phyloP scores from a whole-genome alignment of 1,139 yeast genomes.

The Yamadazyma siamensis region DNA sequence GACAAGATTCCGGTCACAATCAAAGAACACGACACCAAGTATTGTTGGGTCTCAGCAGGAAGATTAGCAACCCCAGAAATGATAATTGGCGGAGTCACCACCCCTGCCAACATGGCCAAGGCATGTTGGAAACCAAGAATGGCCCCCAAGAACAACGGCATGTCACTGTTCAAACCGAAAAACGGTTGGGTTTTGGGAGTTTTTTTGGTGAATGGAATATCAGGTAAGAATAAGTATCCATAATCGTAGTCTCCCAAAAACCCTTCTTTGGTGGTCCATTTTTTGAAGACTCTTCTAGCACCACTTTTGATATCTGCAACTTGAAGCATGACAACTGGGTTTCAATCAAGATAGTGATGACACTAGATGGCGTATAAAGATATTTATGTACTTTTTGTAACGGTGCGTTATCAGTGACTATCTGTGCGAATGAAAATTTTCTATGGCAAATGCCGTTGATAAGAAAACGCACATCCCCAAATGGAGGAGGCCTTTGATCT shows the following conservation, averaged over 20 bases:
- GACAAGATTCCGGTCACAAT: slow-evolving; percentile 76
- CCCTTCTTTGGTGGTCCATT: slow-evolving; percentile 71
- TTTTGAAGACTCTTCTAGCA: slow-evolving; percentile 27
- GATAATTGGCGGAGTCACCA: slow-evolving; percentile 80
- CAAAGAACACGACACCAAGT: slow-evolving; percentile 73
- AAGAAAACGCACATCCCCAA: not conserved
- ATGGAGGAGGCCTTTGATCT: not conserved
- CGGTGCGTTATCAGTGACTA: not conserved
- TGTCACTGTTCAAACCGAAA: slow-evolving; percentile 71
- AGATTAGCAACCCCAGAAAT: slow-evolving; percentile 63
- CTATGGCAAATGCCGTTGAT: not conserved
- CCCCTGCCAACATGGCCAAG: slow-evolving; percentile 87
- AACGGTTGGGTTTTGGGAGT: slow-evolving; percentile 65
- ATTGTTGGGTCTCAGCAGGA: slow-evolving; percentile 48
- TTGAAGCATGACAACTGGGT: slow-evolving; percentile 5
- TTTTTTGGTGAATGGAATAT: slow-evolving; percentile 60
- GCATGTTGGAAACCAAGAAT: slow-evolving; percentile 84
- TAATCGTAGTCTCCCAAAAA: slow-evolving; percentile 82
- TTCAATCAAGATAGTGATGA: no score
- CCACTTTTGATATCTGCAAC: slow-evolving; percentile 11
- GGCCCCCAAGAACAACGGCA: slow-evolving; percentile 75
- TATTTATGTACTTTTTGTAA: no score
- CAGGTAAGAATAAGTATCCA: slow-evolving; percentile 70
- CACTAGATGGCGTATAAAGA: no score
- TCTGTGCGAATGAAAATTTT: slow-evolving; percentile 1